Percentiles rank a stretch among this genome's conserved stretches.
phyloP scores from a whole-genome alignment of 805 yeast species.

The Cyberlindnera mississippiensis region DNA sequence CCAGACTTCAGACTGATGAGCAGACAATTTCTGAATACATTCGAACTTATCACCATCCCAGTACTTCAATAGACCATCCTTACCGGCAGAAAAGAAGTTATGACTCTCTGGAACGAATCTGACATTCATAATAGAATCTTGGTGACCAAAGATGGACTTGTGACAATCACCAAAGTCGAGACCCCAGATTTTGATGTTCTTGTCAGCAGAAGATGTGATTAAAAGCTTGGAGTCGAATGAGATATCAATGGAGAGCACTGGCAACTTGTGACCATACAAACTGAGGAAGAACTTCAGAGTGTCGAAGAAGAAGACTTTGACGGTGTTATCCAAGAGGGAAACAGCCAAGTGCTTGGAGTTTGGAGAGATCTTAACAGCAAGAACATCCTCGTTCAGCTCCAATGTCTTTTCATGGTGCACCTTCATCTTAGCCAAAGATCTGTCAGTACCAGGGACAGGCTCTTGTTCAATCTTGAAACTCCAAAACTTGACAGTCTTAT shows the following conservation, averaged over 20 bases:
- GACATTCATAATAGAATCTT: slow-evolving; percentile 90
- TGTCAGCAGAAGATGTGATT: slow-evolving; percentile 94
- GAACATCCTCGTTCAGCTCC: slow-evolving; percentile 82
- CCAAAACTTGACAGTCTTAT: slow-evolving; percentile 89
- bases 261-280: slow-evolving; percentile 93
- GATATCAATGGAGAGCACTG: slow-evolving; percentile 89
- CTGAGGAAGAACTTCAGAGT: slow-evolving; percentile 83
- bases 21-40: slow-evolving; percentile 80
- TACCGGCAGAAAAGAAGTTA: slow-evolving; percentile 84
- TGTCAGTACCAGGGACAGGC: slow-evolving; percentile 62
- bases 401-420: slow-evolving; percentile 74
- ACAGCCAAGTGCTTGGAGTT: slow-evolving; percentile 75
- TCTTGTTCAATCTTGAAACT: slow-evolving; percentile 65
- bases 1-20: slow-evolving; percentile 95
- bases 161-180: slow-evolving; percentile 99
- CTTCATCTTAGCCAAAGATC: slow-evolving; percentile 48
- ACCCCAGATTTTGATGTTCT: slow-evolving; percentile 98
- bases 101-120: slow-evolving; percentile 81
- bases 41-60: slow-evolving; percentile 99
- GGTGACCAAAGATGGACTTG: slow-evolving; percentile 93
- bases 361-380: slow-evolving; percentile 76
- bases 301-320: slow-evolving; percentile 87
- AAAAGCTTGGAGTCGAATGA: slow-evolving; percentile 84
- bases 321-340: slow-evolving; percentile 88
- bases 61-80: slow-evolving; percentile 85